Evolutionary conservation across 257 asterid species (phyloP), one percentile per base, ranked within the genome.

Genomic region (Gentiana straminea): DNA sequence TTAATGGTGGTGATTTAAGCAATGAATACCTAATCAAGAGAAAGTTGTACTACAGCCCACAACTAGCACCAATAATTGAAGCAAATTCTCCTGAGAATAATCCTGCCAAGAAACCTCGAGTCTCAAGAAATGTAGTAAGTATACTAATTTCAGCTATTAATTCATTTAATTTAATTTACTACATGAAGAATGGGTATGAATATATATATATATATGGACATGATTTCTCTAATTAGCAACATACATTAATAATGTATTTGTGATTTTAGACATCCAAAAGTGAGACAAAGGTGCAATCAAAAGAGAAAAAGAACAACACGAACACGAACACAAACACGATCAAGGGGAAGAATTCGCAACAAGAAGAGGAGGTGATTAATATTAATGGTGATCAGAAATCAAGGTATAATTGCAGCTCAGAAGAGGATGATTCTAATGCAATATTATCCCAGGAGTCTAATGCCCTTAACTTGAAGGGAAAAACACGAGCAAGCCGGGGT

Each of bases 401-500:
- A 37, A 73, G 81, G 58, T 63, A 69, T 34, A 65, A 24, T 24
- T 24, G 75, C 70, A 81, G 69, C 76, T 76, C 81, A 0, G 89
- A 84, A 24, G 24, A 24, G 64, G 83, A 80, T 36, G 79, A 68
- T 68, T 71, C 71, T 4, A 72, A 73, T 57, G 79, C 64, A 59
- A 24, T 24, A 24, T 24, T 24, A 24, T 81, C 83, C 12, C 77
- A 78, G 49, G 87, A 72, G 35, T 35, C 75, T 7, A 74, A 69
- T 41, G 67, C 67, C 24, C 55, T 54, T 44, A 74, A 69, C 58
- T 58, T 78, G 44, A 75, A 72, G 11, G 84, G 79, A 4, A 89
- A 89, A 63, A 56, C 74, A 44, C 83, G 79, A 68, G 86, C 74
- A 46, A 73, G 65, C 71, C 80, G 86, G 67, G 86, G 86, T 0